phyloP scores from a whole-genome alignment of 1,284 basidiomycete genomes.

The Papiliotrema terrestris region DNA sequence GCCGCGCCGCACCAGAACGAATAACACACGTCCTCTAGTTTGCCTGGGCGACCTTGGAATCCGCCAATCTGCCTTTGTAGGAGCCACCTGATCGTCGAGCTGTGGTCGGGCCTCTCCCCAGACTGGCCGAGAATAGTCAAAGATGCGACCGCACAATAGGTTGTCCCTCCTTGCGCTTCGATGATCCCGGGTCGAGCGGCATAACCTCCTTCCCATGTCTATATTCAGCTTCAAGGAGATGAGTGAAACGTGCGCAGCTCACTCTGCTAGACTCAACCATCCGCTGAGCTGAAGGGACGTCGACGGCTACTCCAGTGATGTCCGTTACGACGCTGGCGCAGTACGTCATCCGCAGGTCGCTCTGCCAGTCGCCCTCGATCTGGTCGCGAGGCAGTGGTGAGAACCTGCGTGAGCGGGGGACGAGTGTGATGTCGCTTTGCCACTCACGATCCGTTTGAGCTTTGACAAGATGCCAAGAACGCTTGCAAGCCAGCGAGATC shows the following conservation, averaged over 20 bases:
- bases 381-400: slow-evolving; percentile 67
- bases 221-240: slow-evolving; percentile 2
- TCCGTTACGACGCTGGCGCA: slow-evolving; percentile 74
- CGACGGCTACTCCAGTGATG: slow-evolving; percentile 73
- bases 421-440: neutral
- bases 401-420: slow-evolving; percentile 57
- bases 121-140: slow-evolving; percentile 56
- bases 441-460: slow-evolving; percentile 71
- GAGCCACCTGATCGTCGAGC: slow-evolving; percentile 65
- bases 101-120: neutral
- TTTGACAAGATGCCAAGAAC: slow-evolving; percentile 70
- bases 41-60: slow-evolving; percentile 79
- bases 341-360: slow-evolving; percentile 67
- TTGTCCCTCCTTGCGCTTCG: slow-evolving; percentile 90
- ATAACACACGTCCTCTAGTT: slow-evolving; percentile 85
- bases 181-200: slow-evolving; percentile 67
- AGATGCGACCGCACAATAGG: slow-evolving; percentile 83
- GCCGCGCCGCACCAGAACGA: slow-evolving; percentile 89
- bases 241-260: too few relatives aligned
- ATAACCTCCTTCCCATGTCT: slow-evolving; percentile 93
- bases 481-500: slow-evolving; percentile 61
- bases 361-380: slow-evolving; percentile 47
- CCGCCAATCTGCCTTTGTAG: slow-evolving; percentile 72
- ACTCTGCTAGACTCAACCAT: too few relatives aligned
- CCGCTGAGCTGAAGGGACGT: slow-evolving; percentile 60